phyloP scores from a whole-genome alignment of 305 asterid species.

The Solanum hybrid region DNA sequence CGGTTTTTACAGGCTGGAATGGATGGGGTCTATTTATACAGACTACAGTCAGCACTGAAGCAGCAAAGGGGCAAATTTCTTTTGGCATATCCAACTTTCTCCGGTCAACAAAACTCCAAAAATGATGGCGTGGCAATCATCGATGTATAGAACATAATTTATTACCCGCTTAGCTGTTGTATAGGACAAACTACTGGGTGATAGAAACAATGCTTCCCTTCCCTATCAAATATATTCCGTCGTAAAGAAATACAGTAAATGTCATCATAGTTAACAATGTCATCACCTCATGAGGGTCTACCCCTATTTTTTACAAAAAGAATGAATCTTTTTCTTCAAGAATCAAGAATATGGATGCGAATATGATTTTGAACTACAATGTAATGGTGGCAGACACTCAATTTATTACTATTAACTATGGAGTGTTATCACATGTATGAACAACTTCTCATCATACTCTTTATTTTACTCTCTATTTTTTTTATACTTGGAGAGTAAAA shows the following conservation, averaged over 20 bases:
- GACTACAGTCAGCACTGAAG: neutral
- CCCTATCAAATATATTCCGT: neutral
- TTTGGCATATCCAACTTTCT: neutral
- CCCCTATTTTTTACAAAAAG: neutral
- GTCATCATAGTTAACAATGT: neutral
- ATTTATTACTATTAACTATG: neutral
- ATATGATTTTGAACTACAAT: neutral
- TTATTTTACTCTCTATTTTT: neutral
- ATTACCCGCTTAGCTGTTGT: neutral
- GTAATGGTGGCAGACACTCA: neutral
- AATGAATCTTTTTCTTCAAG: neutral
- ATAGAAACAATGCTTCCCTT: neutral
- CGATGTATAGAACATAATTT: neutral
- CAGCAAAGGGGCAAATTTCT: neutral
- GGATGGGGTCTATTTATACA: neutral
- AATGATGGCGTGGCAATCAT: neutral
- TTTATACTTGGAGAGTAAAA: too few species aligned
- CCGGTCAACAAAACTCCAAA: neutral
- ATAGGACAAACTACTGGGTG: neutral
- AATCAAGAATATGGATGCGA: neutral
- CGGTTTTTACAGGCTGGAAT: neutral
- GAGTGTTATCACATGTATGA: neutral
- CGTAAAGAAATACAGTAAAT: neutral
- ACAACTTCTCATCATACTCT: neutral
- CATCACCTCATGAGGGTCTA: neutral